These are phyloP conservation scores for Pichia gijzeniarum DNA, from an alignment of 805 yeast genomes.

Conservation along the genomic window DNA sequence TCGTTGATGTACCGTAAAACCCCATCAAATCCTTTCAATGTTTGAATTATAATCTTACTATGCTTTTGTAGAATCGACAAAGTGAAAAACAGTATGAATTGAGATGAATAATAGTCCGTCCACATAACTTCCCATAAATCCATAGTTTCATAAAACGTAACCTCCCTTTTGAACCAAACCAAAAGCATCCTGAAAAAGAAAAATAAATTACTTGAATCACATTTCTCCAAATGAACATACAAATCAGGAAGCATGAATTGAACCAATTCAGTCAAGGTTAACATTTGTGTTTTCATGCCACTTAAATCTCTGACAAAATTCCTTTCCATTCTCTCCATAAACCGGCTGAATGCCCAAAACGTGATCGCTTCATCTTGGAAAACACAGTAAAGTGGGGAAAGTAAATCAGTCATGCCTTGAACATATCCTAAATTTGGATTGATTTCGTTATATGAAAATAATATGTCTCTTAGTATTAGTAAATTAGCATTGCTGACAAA, in stretches of 20 bases:
- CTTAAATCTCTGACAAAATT: constrained; percentile 87
- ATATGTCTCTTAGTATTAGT: constrained; percentile 62
- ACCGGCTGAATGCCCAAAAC: constrained; percentile 82
- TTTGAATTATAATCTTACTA: constrained; percentile 67
- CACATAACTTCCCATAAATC: constrained; percentile 89
- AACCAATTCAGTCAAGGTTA: constrained; percentile 74
- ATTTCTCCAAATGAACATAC: constrained; percentile 74
- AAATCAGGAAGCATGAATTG: constrained; percentile 85
- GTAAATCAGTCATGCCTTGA: constrained; percentile 94
- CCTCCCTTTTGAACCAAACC: constrained; percentile 94
- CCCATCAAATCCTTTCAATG: constrained; percentile 78
- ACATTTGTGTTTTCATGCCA: constrained; percentile 88
- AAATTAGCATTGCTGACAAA: constrained; percentile 73
- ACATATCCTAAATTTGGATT: constrained; percentile 87
- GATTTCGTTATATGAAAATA: constrained; percentile 80
- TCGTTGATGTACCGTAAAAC: constrained; percentile 91
- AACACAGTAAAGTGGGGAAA: constrained; percentile 74
- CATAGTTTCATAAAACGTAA: constrained; percentile 68
- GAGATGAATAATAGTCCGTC: constrained; percentile 82
- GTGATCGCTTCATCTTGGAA: constrained; percentile 67
- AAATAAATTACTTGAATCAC: constrained; percentile 85
- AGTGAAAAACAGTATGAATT: constrained; percentile 82
- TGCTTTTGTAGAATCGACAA: constrained; percentile 85
- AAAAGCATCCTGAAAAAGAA: constrained; percentile 92
- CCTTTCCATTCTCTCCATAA: constrained; percentile 94